phyloP scores from a whole-genome alignment of 352 stramenopile species.

The Pythium dissotocum region DNA sequence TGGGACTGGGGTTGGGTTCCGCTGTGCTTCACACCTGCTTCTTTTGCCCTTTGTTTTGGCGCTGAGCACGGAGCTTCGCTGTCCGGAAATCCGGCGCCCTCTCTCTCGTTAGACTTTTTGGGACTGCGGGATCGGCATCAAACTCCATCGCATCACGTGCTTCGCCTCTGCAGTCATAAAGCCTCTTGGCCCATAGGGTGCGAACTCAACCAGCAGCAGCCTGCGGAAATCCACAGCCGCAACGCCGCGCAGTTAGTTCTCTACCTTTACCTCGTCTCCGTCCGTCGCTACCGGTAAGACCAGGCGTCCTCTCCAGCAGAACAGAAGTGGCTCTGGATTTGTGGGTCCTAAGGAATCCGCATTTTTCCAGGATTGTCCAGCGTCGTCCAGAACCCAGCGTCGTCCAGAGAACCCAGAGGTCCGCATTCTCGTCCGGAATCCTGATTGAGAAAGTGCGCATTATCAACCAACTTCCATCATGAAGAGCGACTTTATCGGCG shows the following conservation, averaged over 20 bases:
- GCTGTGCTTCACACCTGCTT: conserved; percentile 1
- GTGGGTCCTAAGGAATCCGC: neutral
- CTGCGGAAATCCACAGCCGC: neutral
- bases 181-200: conserved; percentile 5
- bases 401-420: too few species aligned
- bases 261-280: conserved; percentile 1
- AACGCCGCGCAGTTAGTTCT: conserved; percentile 4
- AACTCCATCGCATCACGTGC: neutral
- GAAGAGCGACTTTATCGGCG: conserved; percentile 79
- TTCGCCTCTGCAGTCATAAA: neutral
- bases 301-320: neutral
- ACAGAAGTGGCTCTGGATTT: neutral
- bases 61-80: neutral
- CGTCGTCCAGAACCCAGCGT: neutral
- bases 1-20: conserved; percentile 2
- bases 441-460: conserved; percentile 1
- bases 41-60: neutral
- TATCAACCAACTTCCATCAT: conserved; percentile 24
- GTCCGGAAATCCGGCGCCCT: neutral
- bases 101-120: conserved; percentile 3
- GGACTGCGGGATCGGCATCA: conserved; percentile 2
- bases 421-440: too few species aligned
- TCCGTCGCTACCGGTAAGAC: neutral
- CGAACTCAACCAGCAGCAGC: conserved; percentile 5
- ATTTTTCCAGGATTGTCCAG: neutral